Percentiles rank a stretch among this genome's conserved stretches.
Evolutionary conservation across 768 basidiomycete genomes (phyloP).

Genomic region (Holtermannia corniformis): DNA sequence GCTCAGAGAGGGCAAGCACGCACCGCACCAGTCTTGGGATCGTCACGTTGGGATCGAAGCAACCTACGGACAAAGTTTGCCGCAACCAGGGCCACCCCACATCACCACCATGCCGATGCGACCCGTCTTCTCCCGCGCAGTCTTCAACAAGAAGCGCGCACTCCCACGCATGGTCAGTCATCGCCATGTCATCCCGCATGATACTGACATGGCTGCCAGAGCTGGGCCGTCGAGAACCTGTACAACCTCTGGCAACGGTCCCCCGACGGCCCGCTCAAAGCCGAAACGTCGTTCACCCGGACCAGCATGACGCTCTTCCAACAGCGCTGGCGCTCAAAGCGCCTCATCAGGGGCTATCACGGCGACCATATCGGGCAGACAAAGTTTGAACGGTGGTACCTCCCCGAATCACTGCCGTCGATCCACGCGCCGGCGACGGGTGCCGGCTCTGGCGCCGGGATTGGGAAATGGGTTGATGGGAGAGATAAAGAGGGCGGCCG

Average conservation of each 20-base stretch:
- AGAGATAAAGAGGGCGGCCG: conserved; percentile 42
- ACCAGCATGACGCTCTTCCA: conserved; percentile 65
- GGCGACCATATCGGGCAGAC: conserved; percentile 88
- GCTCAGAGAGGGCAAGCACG: too few species aligned
- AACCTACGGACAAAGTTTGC: too few species aligned
- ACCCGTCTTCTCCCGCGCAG: conserved; percentile 22
- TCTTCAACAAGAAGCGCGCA: conserved; percentile 36
- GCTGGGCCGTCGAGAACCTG: conserved; percentile 79
- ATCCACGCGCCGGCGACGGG: conserved; percentile 20
- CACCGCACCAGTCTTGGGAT: too few species aligned
- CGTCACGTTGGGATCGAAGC: too few species aligned
- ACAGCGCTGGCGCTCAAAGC: conserved; percentile 81
- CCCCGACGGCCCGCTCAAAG: conserved; percentile 27
- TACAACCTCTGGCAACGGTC: conserved; percentile 83
- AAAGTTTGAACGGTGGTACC: conserved; percentile 89
- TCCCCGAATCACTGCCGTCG: conserved; percentile 70
- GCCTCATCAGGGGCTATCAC: conserved; percentile 83
- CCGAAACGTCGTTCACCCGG: conserved; percentile 53
- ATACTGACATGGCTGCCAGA: conserved; percentile 46
- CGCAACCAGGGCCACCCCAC: too few species aligned
- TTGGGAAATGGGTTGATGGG: conserved; percentile 41
- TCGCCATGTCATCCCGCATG: not conserved
- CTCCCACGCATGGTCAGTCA: conserved; percentile 39
- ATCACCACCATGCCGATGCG: conserved; percentile 34
- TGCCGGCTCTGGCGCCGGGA: conserved; percentile 3